Percentiles rank a stretch among this genome's conserved stretches.
phyloP scores from a whole-genome alignment of 495 filamentous ascomycete genomes.

The Delitschia confertaspora region DNA sequence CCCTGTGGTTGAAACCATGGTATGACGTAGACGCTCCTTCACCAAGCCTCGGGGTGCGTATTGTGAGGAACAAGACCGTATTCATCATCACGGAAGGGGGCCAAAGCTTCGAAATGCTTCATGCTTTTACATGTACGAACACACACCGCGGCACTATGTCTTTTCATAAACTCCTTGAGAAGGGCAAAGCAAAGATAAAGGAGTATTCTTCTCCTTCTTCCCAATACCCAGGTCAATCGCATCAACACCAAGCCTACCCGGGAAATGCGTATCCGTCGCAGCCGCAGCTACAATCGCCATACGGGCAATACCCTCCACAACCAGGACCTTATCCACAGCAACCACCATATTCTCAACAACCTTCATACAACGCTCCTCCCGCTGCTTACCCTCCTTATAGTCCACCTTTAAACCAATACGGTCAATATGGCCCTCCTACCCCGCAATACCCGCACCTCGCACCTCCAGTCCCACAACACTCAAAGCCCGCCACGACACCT shows the following conservation, averaged over 20 bases:
- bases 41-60: no score
- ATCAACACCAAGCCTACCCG: slow-evolving; percentile 10
- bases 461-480: slow-evolving; percentile 2
- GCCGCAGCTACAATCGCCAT: not conserved
- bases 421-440: slow-evolving; percentile 6
- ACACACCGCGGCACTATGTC: not conserved
- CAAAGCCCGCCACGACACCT: not conserved
- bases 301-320: not conserved
- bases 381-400: no score
- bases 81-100: no score
- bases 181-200: slow-evolving; percentile 24
- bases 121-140: not conserved
- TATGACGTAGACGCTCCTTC: no score
- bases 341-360: not conserved
- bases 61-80: no score
- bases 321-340: no score
- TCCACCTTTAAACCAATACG: no score
- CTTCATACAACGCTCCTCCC: no score
- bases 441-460: slow-evolving; percentile 5
- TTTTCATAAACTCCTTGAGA: slow-evolving; percentile 20
- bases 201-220: slow-evolving; percentile 6
- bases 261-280: slow-evolving; percentile 1
- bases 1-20: no score
- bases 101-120: not conserved
- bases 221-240: no score